Evolutionary conservation across 2,329 filamentous ascomycete genomes (phyloP), one percentile per base, ranked within the genome.

Genomic region (Aureobasidium sp.): DNA sequence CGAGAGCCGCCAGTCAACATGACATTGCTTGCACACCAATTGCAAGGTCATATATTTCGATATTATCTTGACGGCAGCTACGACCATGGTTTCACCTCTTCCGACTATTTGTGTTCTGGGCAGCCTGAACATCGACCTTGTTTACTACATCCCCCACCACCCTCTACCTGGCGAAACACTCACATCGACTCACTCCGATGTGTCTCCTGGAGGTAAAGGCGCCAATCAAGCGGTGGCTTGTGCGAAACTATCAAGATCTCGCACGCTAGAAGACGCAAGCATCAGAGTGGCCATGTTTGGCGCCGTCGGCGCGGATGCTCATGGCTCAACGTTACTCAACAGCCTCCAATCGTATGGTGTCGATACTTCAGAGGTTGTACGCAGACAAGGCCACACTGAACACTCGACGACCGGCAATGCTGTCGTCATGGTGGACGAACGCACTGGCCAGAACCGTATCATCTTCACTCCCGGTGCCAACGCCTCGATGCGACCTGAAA

Each of bases 151-250:
- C 39, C 81, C 90, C 4, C 90, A 93, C 66, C 85, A 96, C 66
- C 93, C 93, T 0, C 78, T 82, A 1, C 87, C 88, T 0, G 94
- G 93, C 67, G 93, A 97, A 77, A 97, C 93, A 3, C 82, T 97
- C 58, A 92, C 89, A 1, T 84, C 90, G 51, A 86, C 80, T 66
- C 86, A 85, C 23, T 95, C 96, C 77, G 82, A 82, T 70, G 90
- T 87, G 39, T 91, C 89, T 47, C 87, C 88, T 29, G 94, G 93
- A 69, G 93, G 93, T 63, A 97, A 97, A 78, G 94, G 93, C 66
- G 91, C 91, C 65, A 97, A 97, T 79, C 93, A 97, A 78, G 92
- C 91, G 64, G 89, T 96, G 13, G 91, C 91, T 27, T 91, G 88
- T 76, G 89, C 87, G 55, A 89, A 92, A 66, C 84, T 95, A 53